Percentiles rank a stretch among this genome's conserved stretches.
Evolutionary conservation across 352 stramenopile genomes (phyloP).

Genomic region (Phytophthora lateralis): DNA sequence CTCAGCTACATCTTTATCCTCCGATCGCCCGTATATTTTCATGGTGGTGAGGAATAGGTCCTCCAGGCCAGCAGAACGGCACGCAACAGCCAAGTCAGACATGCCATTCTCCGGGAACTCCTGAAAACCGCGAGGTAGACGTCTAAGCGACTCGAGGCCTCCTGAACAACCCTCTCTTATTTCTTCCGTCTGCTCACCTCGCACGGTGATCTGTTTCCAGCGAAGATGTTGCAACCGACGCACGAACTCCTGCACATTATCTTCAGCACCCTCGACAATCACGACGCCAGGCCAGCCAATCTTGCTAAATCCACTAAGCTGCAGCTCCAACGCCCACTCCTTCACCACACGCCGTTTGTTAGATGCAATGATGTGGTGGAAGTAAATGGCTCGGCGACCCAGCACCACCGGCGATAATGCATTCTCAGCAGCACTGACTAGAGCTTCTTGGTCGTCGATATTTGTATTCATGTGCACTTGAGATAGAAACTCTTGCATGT

Average conservation of each 20-base stretch:
- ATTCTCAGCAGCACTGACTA: not conserved
- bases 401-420: constrained; percentile 28
- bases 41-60: constrained; percentile 81
- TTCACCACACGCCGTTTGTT: constrained; percentile 75
- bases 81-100: constrained; percentile 59
- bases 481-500: constrained; percentile 58
- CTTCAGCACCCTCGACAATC: constrained; percentile 68
- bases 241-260: constrained; percentile 69
- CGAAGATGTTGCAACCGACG: constrained; percentile 69
- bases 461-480: constrained; percentile 17
- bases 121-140: constrained; percentile 48
- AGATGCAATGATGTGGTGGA: constrained; percentile 82
- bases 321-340: constrained; percentile 73
- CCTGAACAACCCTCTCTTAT: not conserved
- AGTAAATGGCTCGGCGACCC: constrained; percentile 78
- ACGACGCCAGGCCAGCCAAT: constrained; percentile 86
- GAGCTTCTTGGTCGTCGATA: constrained; percentile 4
- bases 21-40: constrained; percentile 66
- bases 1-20: constrained; percentile 1
- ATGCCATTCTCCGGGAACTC: constrained; percentile 76
- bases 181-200: constrained; percentile 68
- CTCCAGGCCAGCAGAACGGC: constrained; percentile 52
- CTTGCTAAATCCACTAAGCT: constrained; percentile 76
- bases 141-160: constrained; percentile 38
- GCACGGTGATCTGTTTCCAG: constrained; percentile 86